phyloP scores from a whole-genome alignment of 345 rosid genomes.

The Moricandia arvensis region DNA sequence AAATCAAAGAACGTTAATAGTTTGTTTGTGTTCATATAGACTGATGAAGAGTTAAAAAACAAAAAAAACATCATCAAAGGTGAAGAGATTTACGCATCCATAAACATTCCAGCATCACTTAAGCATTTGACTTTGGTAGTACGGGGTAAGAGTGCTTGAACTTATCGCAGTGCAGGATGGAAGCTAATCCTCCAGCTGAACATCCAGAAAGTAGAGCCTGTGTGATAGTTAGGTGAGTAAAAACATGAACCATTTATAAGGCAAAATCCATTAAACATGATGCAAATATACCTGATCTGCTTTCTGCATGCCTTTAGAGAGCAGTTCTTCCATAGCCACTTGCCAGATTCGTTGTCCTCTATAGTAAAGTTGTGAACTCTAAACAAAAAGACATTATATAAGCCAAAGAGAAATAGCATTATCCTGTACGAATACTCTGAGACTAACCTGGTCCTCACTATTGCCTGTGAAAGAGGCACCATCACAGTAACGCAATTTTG shows the following conservation, averaged over 20 bases:
- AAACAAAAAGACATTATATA: not conserved
- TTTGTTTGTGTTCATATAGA: not conserved
- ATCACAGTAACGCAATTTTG: conserved; percentile 83
- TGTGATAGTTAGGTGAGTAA: not conserved
- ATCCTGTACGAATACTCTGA: not conserved
- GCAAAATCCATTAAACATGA: too few species aligned
- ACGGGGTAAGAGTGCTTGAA: conserved; percentile 54
- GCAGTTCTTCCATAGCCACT: conserved; percentile 64
- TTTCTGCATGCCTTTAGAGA: conserved; percentile 68
- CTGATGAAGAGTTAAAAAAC: too few species aligned
- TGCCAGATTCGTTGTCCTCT: conserved; percentile 87
- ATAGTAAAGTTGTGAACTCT: conserved; percentile 56
- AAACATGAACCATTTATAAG: not conserved
- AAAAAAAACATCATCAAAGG: not conserved
- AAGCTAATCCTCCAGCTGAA: conserved; percentile 90
- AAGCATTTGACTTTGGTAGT: conserved; percentile 77
- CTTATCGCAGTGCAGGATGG: conserved; percentile 83
- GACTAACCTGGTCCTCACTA: conserved; percentile 60
- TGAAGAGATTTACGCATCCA: conserved; percentile 58
- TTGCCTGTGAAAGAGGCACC: conserved; percentile 90
- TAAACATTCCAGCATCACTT: conserved; percentile 93
- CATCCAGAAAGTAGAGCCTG: conserved; percentile 98
- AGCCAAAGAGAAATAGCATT: not conserved
- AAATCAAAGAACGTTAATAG: conserved; percentile 6
- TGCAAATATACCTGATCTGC: conserved; percentile 62